Evolutionary conservation across 768 basidiomycete species (phyloP).

Genomic region (Leucocoprinus leucothites): DNA sequence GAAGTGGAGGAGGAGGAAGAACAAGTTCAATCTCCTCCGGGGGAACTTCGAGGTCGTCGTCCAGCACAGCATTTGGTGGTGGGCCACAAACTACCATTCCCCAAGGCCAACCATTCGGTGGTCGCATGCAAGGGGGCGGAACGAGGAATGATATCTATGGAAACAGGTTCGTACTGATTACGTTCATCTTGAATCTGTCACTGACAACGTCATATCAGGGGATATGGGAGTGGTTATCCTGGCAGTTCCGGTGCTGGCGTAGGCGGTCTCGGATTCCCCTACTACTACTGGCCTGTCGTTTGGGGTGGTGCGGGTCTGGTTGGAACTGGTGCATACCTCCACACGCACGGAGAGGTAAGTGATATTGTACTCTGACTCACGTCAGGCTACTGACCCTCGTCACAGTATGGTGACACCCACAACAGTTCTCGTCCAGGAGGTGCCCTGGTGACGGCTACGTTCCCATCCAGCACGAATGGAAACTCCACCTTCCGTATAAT

Average conservation of each 20-base stretch:
- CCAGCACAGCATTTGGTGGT: slow-evolving; percentile 28
- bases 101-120: slow-evolving; percentile 40
- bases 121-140: slow-evolving; percentile 51
- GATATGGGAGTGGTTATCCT: slow-evolving; percentile 66
- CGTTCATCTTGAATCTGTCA: background rate
- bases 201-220: slow-evolving; percentile 26
- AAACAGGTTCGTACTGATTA: slow-evolving; percentile 30
- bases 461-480: slow-evolving; percentile 31
- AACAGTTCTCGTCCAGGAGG: slow-evolving; percentile 53
- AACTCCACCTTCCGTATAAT: slow-evolving; percentile 44
- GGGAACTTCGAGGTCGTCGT: slow-evolving; percentile 19
- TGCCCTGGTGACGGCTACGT: slow-evolving; percentile 38
- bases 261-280: slow-evolving; percentile 52
- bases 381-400: background rate
- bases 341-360: slow-evolving; percentile 32
- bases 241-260: slow-evolving; percentile 44
- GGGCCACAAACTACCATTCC: slow-evolving; percentile 34
- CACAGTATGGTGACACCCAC: slow-evolving; percentile 26
- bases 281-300: slow-evolving; percentile 62
- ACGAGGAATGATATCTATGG: slow-evolving; percentile 43
- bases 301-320: slow-evolving; percentile 32
- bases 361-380: background rate
- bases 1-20: slow-evolving; percentile 16
- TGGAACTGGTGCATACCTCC: slow-evolving; percentile 22
- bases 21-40: slow-evolving; percentile 16